Percentiles rank a stretch among this genome's conserved stretches.
Conservation (phyloP, 2,329 filamentous ascomycete species). For the Cadophora sp. region DNA sequence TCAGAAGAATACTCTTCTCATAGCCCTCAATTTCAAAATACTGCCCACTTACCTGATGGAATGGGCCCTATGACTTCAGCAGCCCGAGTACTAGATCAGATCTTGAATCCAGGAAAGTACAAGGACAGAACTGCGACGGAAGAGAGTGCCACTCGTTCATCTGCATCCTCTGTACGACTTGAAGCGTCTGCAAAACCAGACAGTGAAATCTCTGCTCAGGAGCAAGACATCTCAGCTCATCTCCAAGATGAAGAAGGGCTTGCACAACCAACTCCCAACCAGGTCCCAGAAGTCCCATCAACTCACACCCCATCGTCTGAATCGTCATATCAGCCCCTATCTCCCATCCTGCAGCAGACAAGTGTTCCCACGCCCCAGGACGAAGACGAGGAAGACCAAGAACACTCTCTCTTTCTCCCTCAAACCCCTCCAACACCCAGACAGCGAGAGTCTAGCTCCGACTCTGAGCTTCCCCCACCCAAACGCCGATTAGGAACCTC, state of each 20-base stretch:
- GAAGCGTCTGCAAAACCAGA: neutral
- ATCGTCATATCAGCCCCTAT: neutral
- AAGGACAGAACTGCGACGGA: too few species aligned
- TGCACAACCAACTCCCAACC: too few species aligned
- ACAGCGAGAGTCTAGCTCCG: neutral
- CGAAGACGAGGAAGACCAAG: too few species aligned
- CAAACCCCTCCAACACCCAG: neutral
- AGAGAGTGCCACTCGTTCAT: neutral
- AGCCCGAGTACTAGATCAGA: neutral
- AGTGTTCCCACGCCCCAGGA: neutral
- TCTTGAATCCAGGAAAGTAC: neutral
- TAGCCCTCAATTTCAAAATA: neutral
- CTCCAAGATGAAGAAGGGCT: too few species aligned
- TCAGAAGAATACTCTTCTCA: neutral
- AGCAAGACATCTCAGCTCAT: too few species aligned
- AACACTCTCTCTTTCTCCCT: neutral
- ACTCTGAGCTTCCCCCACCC: conserved; percentile 5
- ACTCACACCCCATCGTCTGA: neutral
- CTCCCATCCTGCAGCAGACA: neutral
- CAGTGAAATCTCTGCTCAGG: too few species aligned
- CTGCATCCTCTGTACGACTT: neutral
- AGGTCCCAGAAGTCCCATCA: neutral
- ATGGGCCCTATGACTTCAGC: neutral
- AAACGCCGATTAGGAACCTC: neutral
- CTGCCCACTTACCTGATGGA: neutral